phyloP scores from a whole-genome alignment of 2,329 filamentous ascomycete genomes.

The Sodiomyces alkalinus region DNA sequence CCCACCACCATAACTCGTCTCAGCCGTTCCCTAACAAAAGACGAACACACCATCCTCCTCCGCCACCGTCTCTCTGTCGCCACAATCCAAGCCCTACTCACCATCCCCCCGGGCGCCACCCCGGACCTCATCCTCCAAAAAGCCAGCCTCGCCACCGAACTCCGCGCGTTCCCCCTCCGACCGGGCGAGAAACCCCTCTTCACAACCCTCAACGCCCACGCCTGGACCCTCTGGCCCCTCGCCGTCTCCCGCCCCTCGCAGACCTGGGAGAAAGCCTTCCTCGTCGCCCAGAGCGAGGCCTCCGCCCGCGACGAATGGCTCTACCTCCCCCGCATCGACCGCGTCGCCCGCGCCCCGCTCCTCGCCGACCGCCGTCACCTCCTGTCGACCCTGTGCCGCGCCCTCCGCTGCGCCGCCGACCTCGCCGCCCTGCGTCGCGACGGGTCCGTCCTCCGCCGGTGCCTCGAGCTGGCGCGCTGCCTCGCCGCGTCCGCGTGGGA shows the following conservation, averaged over 20 bases:
- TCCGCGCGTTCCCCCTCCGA: slow-evolving; percentile 20
- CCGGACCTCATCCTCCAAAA: slow-evolving; percentile 18
- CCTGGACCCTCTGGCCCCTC: slow-evolving; percentile 21
- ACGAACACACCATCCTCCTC: slow-evolving; percentile 6
- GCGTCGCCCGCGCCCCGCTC: slow-evolving; percentile 16
- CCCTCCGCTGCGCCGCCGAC: slow-evolving; percentile 22
- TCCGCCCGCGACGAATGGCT: slow-evolving; percentile 47
- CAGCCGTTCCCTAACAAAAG: slow-evolving; percentile 1
- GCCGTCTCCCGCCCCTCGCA: slow-evolving; percentile 28
- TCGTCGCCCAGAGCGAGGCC: slow-evolving; percentile 54
- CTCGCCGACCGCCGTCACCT: slow-evolving; percentile 16
- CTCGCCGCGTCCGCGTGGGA: slow-evolving; percentile 70
- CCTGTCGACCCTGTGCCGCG: slow-evolving; percentile 16
- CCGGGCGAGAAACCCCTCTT: slow-evolving; percentile 20
- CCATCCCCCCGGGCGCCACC: slow-evolving; percentile 4
- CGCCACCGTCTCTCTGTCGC: slow-evolving; percentile 5
- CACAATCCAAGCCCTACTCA: slow-evolving; percentile 5
- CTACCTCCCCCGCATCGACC: slow-evolving; percentile 25
- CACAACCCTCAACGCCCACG: slow-evolving; percentile 21
- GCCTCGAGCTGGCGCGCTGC: slow-evolving; percentile 64
- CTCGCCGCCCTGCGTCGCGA: slow-evolving; percentile 32
- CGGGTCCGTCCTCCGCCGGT: slow-evolving; percentile 48
- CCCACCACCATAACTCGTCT: background rate
- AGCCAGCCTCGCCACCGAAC: slow-evolving; percentile 22
- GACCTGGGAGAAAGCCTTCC: slow-evolving; percentile 57